Evolutionary conservation across 805 yeast genomes (phyloP).

Genomic region (Tetrapisispora taiwanensis): DNA sequence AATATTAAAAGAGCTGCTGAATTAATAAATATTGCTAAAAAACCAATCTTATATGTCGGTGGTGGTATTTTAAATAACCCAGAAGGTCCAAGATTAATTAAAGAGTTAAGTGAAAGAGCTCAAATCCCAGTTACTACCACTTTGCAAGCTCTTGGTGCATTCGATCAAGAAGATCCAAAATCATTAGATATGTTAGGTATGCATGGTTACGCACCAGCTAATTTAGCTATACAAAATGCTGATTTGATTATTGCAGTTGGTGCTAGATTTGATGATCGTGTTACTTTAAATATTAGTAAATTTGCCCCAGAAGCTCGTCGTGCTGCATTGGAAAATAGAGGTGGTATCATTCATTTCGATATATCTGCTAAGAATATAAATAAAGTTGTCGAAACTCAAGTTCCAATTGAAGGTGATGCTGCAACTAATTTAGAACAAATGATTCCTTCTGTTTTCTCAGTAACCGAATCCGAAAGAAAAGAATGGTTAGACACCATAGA

Average conservation of each 20-base stretch:
- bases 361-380: constrained; percentile 94
- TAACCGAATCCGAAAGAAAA: constrained; percentile 44
- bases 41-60: constrained; percentile 85
- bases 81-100: constrained; percentile 69
- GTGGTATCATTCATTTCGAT: constrained; percentile 96
- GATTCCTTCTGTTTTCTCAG: constrained; percentile 58
- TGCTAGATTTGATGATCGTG: constrained; percentile 98
- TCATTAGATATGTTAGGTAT: constrained; percentile 94
- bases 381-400: constrained; percentile 93
- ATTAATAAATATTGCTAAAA: constrained; percentile 71
- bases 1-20: constrained; percentile 70
- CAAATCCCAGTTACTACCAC: constrained; percentile 94
- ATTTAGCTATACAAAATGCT: constrained; percentile 86
- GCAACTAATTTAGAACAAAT: constrained; percentile 63
- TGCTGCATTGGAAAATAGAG: constrained; percentile 81
- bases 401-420: constrained; percentile 95
- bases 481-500: constrained; percentile 71
- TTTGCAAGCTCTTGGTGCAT: constrained; percentile 87
- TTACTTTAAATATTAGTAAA: constrained; percentile 72
- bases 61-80: constrained; percentile 75
- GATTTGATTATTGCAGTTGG: constrained; percentile 91
- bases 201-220: constrained; percentile 97
- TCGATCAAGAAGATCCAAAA: constrained; percentile 83
- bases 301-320: constrained; percentile 90
- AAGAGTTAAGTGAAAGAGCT: constrained; percentile 83